Percentiles rank a stretch among this genome's conserved stretches.
Evolutionary conservation across 2,329 filamentous ascomycete species (phyloP).

Genomic region (Huntiella abstrusa): DNA sequence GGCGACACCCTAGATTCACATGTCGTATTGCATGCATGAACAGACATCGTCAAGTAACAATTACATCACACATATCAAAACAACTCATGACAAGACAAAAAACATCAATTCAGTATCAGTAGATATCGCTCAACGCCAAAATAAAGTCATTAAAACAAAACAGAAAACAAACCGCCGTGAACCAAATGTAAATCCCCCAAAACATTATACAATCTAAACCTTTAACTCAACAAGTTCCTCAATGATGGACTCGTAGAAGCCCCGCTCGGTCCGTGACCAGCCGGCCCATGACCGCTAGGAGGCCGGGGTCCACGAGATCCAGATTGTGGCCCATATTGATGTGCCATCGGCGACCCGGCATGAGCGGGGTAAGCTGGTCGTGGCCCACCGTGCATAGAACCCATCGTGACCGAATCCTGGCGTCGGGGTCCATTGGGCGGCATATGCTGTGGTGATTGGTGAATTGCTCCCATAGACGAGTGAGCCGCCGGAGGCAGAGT

Average conservation of each 20-base stretch:
- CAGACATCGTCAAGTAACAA: not conserved
- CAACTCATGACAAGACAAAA: not conserved
- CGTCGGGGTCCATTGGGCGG: slow-evolving; percentile 1
- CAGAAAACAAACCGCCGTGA: not conserved
- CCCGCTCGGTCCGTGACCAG: slow-evolving; percentile 25
- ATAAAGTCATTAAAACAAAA: not conserved
- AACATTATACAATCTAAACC: not conserved
- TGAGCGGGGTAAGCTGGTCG: slow-evolving; percentile 1
- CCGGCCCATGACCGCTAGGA: slow-evolving; percentile 31
- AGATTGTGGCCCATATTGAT: not conserved
- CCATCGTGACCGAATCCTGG: slow-evolving; percentile 3
- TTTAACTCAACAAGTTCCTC: slow-evolving; percentile 50
- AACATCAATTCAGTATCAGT: not conserved
- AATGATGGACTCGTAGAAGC: slow-evolving; percentile 47
- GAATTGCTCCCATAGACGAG: slow-evolving; percentile 4
- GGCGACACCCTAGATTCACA: too few relatives aligned
- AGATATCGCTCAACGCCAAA: not conserved
- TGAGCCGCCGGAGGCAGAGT: not conserved
- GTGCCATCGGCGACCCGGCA: slow-evolving; percentile 3
- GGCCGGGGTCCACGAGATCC: slow-evolving; percentile 23
- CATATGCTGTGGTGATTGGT: slow-evolving; percentile 4
- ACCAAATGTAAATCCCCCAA: not conserved
- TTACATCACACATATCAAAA: not conserved
- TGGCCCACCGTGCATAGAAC: slow-evolving; percentile 1
- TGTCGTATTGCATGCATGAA: too few relatives aligned